Percentiles rank a stretch among this genome's conserved stretches.
Conservation (phyloP, 345 rosid genomes). For the Xanthoceras sorbifolium region DNA sequence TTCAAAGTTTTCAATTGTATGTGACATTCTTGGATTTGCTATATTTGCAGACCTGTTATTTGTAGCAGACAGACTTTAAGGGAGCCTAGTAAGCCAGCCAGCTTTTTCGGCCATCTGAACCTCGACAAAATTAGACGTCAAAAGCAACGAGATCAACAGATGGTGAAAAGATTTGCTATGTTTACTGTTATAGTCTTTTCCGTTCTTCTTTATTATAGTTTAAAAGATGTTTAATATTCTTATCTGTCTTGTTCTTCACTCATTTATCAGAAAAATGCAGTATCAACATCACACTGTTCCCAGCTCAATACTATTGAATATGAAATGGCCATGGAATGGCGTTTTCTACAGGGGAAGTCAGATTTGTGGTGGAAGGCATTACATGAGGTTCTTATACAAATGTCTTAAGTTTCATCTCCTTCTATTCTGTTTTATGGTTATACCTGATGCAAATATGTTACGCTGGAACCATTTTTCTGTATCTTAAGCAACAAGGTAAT, state of each 20-base stretch:
- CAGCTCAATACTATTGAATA: slow-evolving; percentile 42
- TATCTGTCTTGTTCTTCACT: background rate
- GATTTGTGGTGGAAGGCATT: slow-evolving; percentile 37
- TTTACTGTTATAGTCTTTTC: background rate
- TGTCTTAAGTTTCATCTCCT: background rate
- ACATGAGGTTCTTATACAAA: slow-evolving; percentile 27
- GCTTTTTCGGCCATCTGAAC: slow-evolving; percentile 35
- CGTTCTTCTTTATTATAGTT: background rate
- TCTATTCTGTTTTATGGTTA: background rate
- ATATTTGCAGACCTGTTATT: slow-evolving; percentile 34
- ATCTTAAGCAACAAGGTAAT: background rate
- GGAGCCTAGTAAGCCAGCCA: slow-evolving; percentile 13
- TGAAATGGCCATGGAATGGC: slow-evolving; percentile 47
- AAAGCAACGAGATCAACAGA: slow-evolving; percentile 24
- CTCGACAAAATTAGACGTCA: slow-evolving; percentile 17
- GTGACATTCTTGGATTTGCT: slow-evolving; percentile 2
- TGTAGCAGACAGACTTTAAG: slow-evolving; percentile 17
- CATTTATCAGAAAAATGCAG: slow-evolving; percentile 32
- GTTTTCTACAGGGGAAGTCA: slow-evolving; percentile 29
- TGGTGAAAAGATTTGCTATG: slow-evolving; percentile 23
- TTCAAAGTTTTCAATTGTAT: background rate
- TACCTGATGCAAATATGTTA: background rate
- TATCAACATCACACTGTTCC: slow-evolving; percentile 46
- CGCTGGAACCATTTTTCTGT: background rate
- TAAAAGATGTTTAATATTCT: background rate